Evolutionary conservation across 2,329 filamentous ascomycete genomes (phyloP), one percentile per base, ranked within the genome.

Genomic region (Ophiocordyceps camponoti-leonardi): DNA sequence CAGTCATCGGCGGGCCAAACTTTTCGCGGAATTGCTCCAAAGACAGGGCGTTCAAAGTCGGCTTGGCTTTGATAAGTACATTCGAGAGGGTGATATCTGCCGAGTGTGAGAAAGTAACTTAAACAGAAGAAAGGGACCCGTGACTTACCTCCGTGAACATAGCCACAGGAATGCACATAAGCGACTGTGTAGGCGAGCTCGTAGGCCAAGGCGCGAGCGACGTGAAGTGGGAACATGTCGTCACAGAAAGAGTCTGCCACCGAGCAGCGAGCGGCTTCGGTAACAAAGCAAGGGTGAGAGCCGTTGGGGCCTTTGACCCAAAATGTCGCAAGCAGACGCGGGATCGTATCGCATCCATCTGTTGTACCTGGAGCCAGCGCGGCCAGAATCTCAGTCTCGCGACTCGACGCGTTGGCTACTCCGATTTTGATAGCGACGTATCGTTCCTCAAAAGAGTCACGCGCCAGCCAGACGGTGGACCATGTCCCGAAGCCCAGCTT

Each of bases 391-490:
- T 46, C 18, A 22, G 44, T 35, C 28, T 30, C 33, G 39, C 11
- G 35, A 13, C 28, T 37, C 6, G 22, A 30, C 3, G 42, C 16
- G 20, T 16, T 3, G 7, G 44, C 43, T 11, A 45, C 30, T 28
- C 41, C 44, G 11, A 48, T 44, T 44, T 49, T 50, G 44, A 47
- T 22, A 18, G 47, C 50, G 37, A 51, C 46, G 22, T 47, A 49
- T 18, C 37, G 30, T 23, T 47, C 41, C 6, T 44, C 43, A 41
- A 45, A 43, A 22, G n/a, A 23, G 50, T 67, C 63, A 35, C 53
- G 53, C 18, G 59, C 63, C 22, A 68, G 59, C 64, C 62, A 67
- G 43, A 66, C 58, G 1, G 64, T 67, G 3, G 61, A 62, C 50
- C 54, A 63, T 1, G 57, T 56, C 20, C 64, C 62, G 49, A 54